phyloP scores from a whole-genome alignment of 2,329 filamentous ascomycete genomes.

The Aspergillus hortae region DNA sequence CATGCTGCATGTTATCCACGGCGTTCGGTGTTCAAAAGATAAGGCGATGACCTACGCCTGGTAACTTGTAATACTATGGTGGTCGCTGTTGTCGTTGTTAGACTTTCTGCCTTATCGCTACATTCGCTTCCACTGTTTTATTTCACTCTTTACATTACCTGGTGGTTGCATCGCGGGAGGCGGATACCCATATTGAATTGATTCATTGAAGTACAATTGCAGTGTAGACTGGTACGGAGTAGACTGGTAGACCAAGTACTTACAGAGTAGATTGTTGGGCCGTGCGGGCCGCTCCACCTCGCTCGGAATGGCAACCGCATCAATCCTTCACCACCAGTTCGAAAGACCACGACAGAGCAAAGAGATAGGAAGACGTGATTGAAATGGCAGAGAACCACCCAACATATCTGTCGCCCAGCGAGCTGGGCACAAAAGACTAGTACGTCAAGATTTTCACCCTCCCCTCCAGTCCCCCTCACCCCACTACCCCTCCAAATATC shows the following conservation, averaged over 20 bases:
- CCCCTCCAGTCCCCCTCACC: neutral
- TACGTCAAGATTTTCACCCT: conserved; percentile 44
- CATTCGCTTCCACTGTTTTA: conserved; percentile 14
- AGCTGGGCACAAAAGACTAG: conserved; percentile 89
- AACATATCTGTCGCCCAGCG: conserved; percentile 69
- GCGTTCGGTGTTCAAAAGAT: conserved; percentile 29
- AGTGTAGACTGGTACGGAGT: neutral
- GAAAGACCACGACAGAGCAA: neutral
- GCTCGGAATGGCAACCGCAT: neutral
- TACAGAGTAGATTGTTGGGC: neutral
- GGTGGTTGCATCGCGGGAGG: conserved; percentile 10
- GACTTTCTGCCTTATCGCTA: conserved; percentile 2
- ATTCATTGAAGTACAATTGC: too few relatives aligned
- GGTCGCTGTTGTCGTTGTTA: neutral
- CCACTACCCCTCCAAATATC: conserved; percentile 1
- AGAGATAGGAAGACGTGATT: neutral
- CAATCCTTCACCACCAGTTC: too few relatives aligned
- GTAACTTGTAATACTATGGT: conserved; percentile 35
- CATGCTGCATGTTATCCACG: conserved; percentile 16
- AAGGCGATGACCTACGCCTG: conserved; percentile 17
- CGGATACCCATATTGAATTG: conserved; percentile 14
- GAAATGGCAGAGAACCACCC: conserved; percentile 43
- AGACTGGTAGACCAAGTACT: neutral
- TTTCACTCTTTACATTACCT: conserved; percentile 12
- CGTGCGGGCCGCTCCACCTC: neutral